Percentiles rank a stretch among this genome's conserved stretches.
These are phyloP conservation scores for Candida alai DNA, from an alignment of 805 yeast species.

Conservation along the genomic window DNA sequence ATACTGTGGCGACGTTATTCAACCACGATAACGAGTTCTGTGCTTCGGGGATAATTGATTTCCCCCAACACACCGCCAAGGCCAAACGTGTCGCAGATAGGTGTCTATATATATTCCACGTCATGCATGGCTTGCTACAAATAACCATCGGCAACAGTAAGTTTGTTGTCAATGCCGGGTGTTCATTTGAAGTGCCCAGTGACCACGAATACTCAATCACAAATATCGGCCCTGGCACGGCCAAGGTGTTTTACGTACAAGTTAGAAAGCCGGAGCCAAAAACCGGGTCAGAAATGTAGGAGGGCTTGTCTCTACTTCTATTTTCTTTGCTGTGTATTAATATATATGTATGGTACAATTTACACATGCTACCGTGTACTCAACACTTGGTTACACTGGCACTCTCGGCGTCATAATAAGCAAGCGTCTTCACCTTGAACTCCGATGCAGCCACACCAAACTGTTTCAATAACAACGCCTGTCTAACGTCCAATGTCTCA, in stretches of 20 bases:
- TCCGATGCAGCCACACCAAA: slow-evolving; percentile 94
- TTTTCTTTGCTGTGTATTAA: background rate
- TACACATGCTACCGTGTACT: too few species aligned
- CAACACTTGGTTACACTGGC: slow-evolving; percentile 25
- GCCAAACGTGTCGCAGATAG: slow-evolving; percentile 58
- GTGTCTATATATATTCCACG: slow-evolving; percentile 70
- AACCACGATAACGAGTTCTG: slow-evolving; percentile 58
- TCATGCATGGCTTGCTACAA: slow-evolving; percentile 65
- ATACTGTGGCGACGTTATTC: slow-evolving; percentile 60
- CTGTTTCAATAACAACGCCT: slow-evolving; percentile 87
- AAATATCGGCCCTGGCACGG: slow-evolving; percentile 56
- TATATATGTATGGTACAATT: slow-evolving; percentile 1
- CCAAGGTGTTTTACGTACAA: slow-evolving; percentile 74
- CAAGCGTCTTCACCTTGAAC: slow-evolving; percentile 77
- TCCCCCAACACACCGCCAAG: slow-evolving; percentile 61
- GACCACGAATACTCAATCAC: slow-evolving; percentile 67
- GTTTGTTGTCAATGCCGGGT: slow-evolving; percentile 65
- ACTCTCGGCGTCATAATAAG: slow-evolving; percentile 69
- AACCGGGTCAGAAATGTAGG: slow-evolving; percentile 2
- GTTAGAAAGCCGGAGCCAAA: slow-evolving; percentile 10
- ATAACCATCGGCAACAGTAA: slow-evolving; percentile 56
- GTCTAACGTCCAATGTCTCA: slow-evolving; percentile 78
- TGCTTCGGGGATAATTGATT: slow-evolving; percentile 69
- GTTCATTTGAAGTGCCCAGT: slow-evolving; percentile 79
- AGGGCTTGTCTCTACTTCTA: slow-evolving; percentile 1